Conservation (phyloP, 192 early-diverging fungal genomes). For the Coemansia sp. region DNA sequence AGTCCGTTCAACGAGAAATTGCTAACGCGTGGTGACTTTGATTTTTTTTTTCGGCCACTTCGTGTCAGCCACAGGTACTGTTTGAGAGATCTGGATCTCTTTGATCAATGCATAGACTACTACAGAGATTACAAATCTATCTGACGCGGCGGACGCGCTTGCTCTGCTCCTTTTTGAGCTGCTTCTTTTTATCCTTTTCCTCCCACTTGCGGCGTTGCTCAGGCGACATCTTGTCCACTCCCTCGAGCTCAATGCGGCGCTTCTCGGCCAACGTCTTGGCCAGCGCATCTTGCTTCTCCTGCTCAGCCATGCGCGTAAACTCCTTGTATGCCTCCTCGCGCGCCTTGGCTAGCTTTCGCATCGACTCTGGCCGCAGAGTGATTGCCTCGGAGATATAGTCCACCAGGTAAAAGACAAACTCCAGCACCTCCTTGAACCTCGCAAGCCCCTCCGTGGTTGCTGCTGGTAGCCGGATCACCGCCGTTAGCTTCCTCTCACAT, state of each 20-base stretch:
- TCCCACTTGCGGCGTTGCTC: conserved; percentile 86
- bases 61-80: background rate
- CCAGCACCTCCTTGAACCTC: conserved; percentile 38
- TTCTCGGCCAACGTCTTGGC: conserved; percentile 67
- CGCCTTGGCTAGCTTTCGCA: conserved; percentile 64
- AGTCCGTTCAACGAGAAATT: background rate
- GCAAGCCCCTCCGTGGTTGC: conserved; percentile 19
- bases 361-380: conserved; percentile 48
- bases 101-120: too few relatives aligned
- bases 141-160: conserved; percentile 63
- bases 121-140: conserved; percentile 10
- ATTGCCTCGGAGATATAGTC: conserved; percentile 44
- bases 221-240: conserved; percentile 68
- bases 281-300: conserved; percentile 71
- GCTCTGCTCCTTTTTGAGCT: conserved; percentile 68
- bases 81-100: background rate
- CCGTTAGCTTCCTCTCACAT: conserved; percentile 57
- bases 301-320: conserved; percentile 65
- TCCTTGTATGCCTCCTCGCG: conserved; percentile 66
- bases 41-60: background rate
- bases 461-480: conserved; percentile 42
- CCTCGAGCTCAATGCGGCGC: conserved; percentile 68
- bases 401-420: conserved; percentile 51
- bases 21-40: background rate
- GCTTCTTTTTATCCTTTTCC: conserved; percentile 75